A percentile compares a stretch with the other conserved stretches of the same genome.
These are phyloP conservation scores for Candida cerambycidarum DNA, from an alignment of 805 yeast species.

Conservation along the genomic window DNA sequence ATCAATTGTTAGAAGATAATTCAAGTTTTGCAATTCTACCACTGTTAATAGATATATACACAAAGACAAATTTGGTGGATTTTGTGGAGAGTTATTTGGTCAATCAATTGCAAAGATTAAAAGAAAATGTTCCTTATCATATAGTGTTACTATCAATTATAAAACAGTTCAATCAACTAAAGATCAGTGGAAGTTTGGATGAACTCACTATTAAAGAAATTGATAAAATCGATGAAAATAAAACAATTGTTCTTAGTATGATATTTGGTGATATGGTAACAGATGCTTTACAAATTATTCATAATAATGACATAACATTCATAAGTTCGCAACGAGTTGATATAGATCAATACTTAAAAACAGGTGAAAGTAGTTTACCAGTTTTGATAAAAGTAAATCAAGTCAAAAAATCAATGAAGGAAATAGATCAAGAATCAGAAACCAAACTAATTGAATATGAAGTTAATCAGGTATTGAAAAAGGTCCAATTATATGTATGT, in stretches of 20 bases:
- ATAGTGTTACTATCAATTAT: background rate
- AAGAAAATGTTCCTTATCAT: background rate
- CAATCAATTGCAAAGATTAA: background rate
- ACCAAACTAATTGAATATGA: background rate
- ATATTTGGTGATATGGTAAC: conserved; percentile 20
- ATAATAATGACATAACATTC: background rate
- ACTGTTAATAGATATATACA: conserved; percentile 4
- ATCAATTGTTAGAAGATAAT: background rate
- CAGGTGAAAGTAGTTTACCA: background rate
- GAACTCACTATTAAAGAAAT: background rate
- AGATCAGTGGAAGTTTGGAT: background rate
- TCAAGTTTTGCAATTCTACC: background rate
- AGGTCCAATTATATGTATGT: background rate
- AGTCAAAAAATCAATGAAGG: background rate
- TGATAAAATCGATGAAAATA: background rate
- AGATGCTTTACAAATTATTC: conserved; percentile 18
- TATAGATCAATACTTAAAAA: background rate
- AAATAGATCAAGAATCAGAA: no score
- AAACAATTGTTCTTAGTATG: conserved; percentile 15
- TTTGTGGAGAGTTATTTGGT: background rate
- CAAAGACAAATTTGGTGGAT: background rate
- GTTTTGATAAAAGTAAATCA: conserved; percentile 1
- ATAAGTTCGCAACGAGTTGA: conserved; percentile 1
- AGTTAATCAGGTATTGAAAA: background rate
- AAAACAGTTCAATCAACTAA: background rate